These are phyloP conservation scores for Coniferiporia weirii DNA, from an alignment of 1,284 basidiomycete genomes.

Conservation along the genomic window DNA sequence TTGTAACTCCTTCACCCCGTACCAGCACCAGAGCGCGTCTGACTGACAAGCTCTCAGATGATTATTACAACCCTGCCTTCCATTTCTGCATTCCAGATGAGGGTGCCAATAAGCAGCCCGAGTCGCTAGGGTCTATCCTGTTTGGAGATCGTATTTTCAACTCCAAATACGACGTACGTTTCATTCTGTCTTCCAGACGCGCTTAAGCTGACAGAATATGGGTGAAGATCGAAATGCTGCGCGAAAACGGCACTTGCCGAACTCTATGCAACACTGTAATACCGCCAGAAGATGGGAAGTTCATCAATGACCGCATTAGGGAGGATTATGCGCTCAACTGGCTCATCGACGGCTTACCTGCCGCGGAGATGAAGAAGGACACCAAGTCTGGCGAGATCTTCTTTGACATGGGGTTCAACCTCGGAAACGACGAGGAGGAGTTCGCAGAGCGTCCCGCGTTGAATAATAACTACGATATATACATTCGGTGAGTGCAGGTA, in stretches of 20 bases:
- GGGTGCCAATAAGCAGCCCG: slow-evolving; percentile 76
- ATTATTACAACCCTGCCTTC: slow-evolving; percentile 84
- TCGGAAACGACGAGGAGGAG: slow-evolving; percentile 61
- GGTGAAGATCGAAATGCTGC: slow-evolving; percentile 67
- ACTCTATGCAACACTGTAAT: slow-evolving; percentile 68
- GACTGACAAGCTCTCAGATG: slow-evolving; percentile 45
- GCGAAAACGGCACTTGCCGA: slow-evolving; percentile 70
- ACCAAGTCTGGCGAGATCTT: slow-evolving; percentile 74
- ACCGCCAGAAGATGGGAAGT: slow-evolving; percentile 70
- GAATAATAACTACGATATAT: slow-evolving; percentile 90
- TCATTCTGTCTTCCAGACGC: not conserved
- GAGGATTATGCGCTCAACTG: slow-evolving; percentile 95
- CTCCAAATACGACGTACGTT: slow-evolving; percentile 78
- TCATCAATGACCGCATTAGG: slow-evolving; percentile 87
- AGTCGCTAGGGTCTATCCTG: slow-evolving; percentile 88
- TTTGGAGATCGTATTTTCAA: slow-evolving; percentile 96
- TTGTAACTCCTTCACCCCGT: slow-evolving; percentile 41
- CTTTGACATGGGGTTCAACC: slow-evolving; percentile 85
- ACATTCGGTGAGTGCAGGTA: slow-evolving; percentile 52
- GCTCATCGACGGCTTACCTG: slow-evolving; percentile 92
- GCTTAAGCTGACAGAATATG: slow-evolving; percentile 15
- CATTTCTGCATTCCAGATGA: slow-evolving; percentile 83
- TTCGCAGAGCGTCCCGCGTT: slow-evolving; percentile 61
- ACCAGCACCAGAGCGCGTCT: slow-evolving; percentile 17
- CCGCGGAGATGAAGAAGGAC: slow-evolving; percentile 87